Evolutionary conservation across 768 basidiomycete genomes (phyloP).

Genomic region (Ramaria sp.): DNA sequence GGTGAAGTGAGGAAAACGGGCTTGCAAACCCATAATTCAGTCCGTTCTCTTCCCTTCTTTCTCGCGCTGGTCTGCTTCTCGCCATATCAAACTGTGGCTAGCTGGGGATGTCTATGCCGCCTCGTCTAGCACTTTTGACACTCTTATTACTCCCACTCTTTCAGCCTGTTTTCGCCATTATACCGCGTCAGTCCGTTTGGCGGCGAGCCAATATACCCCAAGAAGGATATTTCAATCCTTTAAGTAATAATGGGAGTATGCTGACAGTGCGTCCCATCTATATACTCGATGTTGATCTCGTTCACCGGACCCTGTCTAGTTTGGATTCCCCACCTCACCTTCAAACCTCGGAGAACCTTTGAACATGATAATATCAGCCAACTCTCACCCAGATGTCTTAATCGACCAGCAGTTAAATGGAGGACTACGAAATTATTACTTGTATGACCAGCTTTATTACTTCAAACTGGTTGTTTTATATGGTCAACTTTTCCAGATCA

Average conservation of each 20-base stretch:
- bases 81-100: background rate
- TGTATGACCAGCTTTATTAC: slow-evolving; percentile 50
- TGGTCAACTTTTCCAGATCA: slow-evolving; percentile 32
- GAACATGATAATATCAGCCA: slow-evolving; percentile 69
- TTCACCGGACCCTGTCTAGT: background rate
- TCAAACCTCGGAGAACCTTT: slow-evolving; percentile 76
- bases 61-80: background rate
- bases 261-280: slow-evolving; percentile 43
- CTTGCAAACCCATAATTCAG: too few relatives aligned
- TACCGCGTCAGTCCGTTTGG: background rate
- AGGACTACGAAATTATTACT: slow-evolving; percentile 71
- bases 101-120: background rate
- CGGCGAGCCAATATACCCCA: slow-evolving; percentile 25
- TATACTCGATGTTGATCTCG: background rate
- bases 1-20: too few relatives aligned
- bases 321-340: slow-evolving; percentile 37
- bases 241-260: slow-evolving; percentile 49
- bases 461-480: background rate
- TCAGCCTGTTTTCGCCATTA: background rate
- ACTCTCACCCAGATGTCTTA: slow-evolving; percentile 63
- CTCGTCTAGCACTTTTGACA: background rate
- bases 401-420: slow-evolving; percentile 48
- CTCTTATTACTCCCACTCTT: background rate
- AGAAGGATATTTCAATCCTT: slow-evolving; percentile 51
- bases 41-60: background rate